These are phyloP conservation scores for Talaromyces adpressus DNA, from an alignment of 495 filamentous ascomycete genomes.

Conservation along the genomic window DNA sequence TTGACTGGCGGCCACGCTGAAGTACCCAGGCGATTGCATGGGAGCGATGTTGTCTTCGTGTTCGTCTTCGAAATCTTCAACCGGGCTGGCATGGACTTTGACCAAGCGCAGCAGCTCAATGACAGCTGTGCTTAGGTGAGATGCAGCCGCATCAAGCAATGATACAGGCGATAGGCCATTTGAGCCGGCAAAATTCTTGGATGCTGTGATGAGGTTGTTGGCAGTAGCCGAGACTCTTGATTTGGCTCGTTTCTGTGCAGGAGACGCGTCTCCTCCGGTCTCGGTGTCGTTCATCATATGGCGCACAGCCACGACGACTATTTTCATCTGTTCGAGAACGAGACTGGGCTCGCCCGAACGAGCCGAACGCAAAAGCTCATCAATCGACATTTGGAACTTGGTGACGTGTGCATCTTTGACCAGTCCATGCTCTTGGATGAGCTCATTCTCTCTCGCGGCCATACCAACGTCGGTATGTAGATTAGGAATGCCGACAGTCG, in stretches of 20 bases:
- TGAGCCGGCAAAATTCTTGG: constrained; percentile 78
- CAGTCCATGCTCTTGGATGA: constrained; percentile 65
- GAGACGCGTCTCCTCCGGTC: constrained; percentile 34
- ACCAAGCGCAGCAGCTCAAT: constrained; percentile 77
- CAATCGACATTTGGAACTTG: constrained; percentile 89
- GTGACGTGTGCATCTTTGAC: constrained; percentile 90
- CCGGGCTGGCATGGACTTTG: constrained; percentile 72
- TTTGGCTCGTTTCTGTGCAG: constrained; percentile 59
- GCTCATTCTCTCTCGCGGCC: constrained; percentile 60
- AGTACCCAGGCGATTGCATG: constrained; percentile 42
- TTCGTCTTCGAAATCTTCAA: constrained; percentile 69
- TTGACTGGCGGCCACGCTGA: constrained; percentile 38
- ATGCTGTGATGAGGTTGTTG: constrained; percentile 91
- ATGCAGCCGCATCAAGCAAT: constrained; percentile 89
- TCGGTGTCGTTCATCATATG: constrained; percentile 75
- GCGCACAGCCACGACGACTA: constrained; percentile 71
- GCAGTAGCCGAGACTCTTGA: constrained; percentile 78
- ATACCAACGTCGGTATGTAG: constrained; percentile 54
- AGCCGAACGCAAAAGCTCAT: constrained; percentile 78
- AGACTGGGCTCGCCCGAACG: constrained; percentile 62
- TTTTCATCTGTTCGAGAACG: constrained; percentile 74
- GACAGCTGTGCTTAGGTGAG: constrained; percentile 76
- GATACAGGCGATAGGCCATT: constrained; percentile 90
- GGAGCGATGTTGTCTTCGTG: constrained; percentile 36
- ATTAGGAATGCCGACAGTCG: constrained; percentile 65